These are phyloP conservation scores for Tetracladium marchalianum DNA, from an alignment of 495 filamentous ascomycete species.

Conservation along the genomic window DNA sequence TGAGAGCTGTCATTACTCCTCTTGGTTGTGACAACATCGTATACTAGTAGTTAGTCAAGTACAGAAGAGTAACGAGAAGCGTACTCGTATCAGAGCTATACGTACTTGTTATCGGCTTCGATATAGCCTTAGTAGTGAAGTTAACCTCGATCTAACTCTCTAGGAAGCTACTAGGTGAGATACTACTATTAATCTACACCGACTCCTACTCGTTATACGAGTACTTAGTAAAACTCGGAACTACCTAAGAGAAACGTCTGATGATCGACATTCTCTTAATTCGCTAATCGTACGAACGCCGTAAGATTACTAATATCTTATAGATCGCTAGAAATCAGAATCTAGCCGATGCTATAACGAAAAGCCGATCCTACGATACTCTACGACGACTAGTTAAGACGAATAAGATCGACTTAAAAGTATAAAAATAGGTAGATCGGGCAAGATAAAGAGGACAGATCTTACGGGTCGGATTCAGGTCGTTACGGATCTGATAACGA, in stretches of 20 bases:
- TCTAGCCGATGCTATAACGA: slow-evolving; percentile 12
- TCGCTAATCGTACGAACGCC: slow-evolving; percentile 8
- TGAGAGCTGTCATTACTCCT: too few relatives aligned
- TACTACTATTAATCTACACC: slow-evolving; percentile 3
- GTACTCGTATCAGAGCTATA: slow-evolving; percentile 12
- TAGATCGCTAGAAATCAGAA: slow-evolving; percentile 13
- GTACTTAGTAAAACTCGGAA: slow-evolving; percentile 1
- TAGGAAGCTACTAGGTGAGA: not conserved
- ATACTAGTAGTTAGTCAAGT: slow-evolving; percentile 11
- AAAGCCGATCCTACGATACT: not conserved
- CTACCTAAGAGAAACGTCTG: slow-evolving; percentile 11
- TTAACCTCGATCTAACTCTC: not conserved
- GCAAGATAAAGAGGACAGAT: too few relatives aligned
- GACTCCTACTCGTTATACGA: too few relatives aligned
- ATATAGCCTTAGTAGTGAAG: slow-evolving; percentile 1
- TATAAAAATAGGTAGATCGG: slow-evolving; percentile 12
- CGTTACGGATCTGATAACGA: too few relatives aligned
- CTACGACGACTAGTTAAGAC: slow-evolving; percentile 11
- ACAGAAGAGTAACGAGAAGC: slow-evolving; percentile 11
- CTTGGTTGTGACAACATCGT: too few relatives aligned
- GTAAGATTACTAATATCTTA: slow-evolving; percentile 11
- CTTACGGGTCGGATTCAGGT: too few relatives aligned
- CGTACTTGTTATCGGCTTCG: slow-evolving; percentile 3
- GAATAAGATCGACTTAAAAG: slow-evolving; percentile 6
- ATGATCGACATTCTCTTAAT: slow-evolving; percentile 12